Base-by-base conservation (phyloP, 257 asterid species). In the Ocimum tenuiflorum region DNA sequence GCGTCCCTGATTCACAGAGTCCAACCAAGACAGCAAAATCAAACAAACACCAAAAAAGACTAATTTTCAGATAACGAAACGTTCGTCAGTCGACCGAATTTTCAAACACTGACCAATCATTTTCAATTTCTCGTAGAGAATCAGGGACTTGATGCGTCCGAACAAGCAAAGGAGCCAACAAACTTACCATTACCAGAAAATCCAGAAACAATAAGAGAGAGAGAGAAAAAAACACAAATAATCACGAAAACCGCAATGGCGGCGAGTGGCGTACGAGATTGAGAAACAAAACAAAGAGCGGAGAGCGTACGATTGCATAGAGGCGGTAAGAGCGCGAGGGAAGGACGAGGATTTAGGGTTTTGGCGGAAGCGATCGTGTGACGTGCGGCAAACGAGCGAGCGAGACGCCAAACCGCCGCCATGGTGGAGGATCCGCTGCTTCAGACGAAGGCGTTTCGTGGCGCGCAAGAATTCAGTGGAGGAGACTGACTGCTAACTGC, bases 371-470 rank as follows among this genome's bases (percentile, higher is more conserved):
- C 60, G 69, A 75, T 29, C 23, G 80, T 63, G 24, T 87, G 96
- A 66, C 47, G 52, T 33, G 78, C 22, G 66, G 72, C 74, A 52
- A 82, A 65, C 6, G 79, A 33, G 54, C 72, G 78, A 0, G 78
- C 78, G 48, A 88, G 83, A 36, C 84, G 95, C 79, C 75, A 69
- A 67, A 79, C 62, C 15, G 83, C 79, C 67, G 85, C 80, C 90
- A 82, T 85, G 56, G 70, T 8, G 53, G 42, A 11, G 43, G 67
- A 39, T 24, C 35, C 13, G 20, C 63, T 23, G 33, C 53, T 61
- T 36, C n/a, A 52, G 70, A 51, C 55, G 71, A 60, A 2, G 65
- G 74, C 11, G 6, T 69, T 49, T 65, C 76, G 62, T 64, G 70
- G 71, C 73, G 69, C 69, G 69, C 64, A 69, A 73, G 77, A 41